Evolutionary conservation across 2,329 filamentous ascomycete species (phyloP).

Genomic region (Aspergillus sp.): DNA sequence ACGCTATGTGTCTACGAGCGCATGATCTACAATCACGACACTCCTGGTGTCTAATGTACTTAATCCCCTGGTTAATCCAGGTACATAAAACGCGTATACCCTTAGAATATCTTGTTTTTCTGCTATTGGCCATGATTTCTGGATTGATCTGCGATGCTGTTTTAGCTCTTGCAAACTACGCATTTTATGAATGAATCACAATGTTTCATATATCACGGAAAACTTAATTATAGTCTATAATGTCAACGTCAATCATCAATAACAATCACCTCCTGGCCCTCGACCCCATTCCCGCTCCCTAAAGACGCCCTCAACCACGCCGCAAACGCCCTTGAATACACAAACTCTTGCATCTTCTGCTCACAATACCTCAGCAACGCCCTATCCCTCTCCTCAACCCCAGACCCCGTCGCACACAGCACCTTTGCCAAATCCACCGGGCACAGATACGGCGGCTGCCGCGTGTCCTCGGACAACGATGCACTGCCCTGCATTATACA

Average conservation of each 20-base stretch:
- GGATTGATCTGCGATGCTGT: too few relatives aligned
- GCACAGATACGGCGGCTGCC: constrained; percentile 12
- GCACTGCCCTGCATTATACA: constrained; percentile 13
- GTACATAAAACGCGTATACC: background rate
- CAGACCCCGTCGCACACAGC: background rate
- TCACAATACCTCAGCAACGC: constrained; percentile 5
- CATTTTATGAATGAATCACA: too few relatives aligned
- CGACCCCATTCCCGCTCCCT: background rate
- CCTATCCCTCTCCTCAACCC: background rate
- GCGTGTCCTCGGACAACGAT: constrained; percentile 6
- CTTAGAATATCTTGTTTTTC: too few relatives aligned
- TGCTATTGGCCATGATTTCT: too few relatives aligned
- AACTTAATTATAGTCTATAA: too few relatives aligned
- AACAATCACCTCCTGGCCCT: background rate
- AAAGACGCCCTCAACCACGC: constrained; percentile 5
- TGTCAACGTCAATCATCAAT: background rate
- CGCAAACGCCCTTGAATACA: background rate
- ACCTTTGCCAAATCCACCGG: constrained; percentile 9
- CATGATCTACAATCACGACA: background rate
- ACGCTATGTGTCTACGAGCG: background rate
- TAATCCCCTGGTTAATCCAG: background rate
- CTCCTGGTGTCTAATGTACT: background rate
- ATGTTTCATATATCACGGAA: too few relatives aligned
- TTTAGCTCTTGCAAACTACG: too few relatives aligned
- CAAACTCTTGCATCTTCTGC: background rate